phyloP scores from a whole-genome alignment of 192 early-diverging fungal species.

The Coemansia sp. region DNA sequence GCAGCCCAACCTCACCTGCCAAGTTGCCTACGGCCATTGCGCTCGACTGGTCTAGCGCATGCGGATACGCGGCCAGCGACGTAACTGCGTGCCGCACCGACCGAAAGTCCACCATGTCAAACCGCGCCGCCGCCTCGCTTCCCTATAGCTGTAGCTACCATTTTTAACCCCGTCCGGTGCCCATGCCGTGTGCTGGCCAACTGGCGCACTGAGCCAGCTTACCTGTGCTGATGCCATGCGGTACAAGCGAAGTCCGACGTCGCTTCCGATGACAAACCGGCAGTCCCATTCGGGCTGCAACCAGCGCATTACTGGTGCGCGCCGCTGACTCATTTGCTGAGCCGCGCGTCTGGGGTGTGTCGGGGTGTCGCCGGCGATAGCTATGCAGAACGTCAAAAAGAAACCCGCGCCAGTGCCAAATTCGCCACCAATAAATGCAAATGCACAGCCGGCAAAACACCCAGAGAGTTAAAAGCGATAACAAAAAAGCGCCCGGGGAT shows the following conservation, averaged over 20 bases:
- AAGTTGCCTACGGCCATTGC: conserved; percentile 27
- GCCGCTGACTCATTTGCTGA: conserved; percentile 1
- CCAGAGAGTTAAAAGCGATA: background rate
- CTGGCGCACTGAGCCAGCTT: background rate
- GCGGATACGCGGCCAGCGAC: conserved; percentile 30
- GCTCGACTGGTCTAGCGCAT: conserved; percentile 17
- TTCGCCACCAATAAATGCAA: background rate
- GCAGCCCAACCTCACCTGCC: conserved; percentile 32
- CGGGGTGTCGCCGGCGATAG: background rate
- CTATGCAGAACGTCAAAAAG: background rate
- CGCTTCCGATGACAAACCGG: conserved; percentile 26
- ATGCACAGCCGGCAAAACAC: background rate
- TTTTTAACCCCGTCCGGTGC: no score
- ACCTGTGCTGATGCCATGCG: conserved; percentile 16
- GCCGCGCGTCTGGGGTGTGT: background rate
- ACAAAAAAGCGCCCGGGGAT: no score
- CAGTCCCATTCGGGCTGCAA: conserved; percentile 30
- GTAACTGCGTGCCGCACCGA: conserved; percentile 19
- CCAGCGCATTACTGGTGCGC: conserved; percentile 35
- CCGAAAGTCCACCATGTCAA: conserved; percentile 20
- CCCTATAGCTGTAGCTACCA: conserved; percentile 2
- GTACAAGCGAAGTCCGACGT: conserved; percentile 29
- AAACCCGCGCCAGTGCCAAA: no score
- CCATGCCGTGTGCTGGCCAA: no score
- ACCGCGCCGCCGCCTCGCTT: background rate